phyloP scores from a whole-genome alignment of 257 asterid species.

The Forsythia viridissima region DNA sequence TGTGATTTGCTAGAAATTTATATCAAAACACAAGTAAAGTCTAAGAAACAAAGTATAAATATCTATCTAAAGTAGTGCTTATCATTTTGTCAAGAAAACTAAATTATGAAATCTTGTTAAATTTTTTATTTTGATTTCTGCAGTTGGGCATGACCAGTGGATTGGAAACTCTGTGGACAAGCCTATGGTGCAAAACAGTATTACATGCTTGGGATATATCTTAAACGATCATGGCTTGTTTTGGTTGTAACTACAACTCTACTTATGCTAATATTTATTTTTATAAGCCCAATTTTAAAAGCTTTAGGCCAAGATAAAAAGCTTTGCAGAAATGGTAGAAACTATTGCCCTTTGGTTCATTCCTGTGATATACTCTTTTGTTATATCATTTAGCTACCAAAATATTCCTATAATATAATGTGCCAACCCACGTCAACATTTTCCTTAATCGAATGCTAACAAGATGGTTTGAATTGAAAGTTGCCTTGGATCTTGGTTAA shows the following conservation, averaged over 20 bases:
- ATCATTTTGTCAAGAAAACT: not conserved
- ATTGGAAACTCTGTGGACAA: constrained; percentile 79
- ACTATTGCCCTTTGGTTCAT: constrained; percentile 53
- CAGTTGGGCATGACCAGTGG: constrained; percentile 87
- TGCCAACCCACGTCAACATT: too few relatives aligned
- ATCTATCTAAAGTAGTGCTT: not conserved
- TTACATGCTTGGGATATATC: constrained; percentile 79
- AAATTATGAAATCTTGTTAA: not conserved
- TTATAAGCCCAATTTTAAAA: constrained; percentile 52
- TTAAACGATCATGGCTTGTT: constrained; percentile 78
- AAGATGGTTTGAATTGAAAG: too few relatives aligned
- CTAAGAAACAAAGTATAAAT: not conserved
- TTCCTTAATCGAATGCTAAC: too few relatives aligned
- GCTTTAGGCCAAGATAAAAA: constrained; percentile 66
- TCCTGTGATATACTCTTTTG: constrained; percentile 53
- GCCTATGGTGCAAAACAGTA: constrained; percentile 77
- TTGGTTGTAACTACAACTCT: constrained; percentile 36
- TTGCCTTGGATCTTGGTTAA: too few relatives aligned
- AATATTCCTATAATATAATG: not conserved
- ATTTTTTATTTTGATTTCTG: constrained; percentile 1
- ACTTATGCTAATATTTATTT: constrained; percentile 48
- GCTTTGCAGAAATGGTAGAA: constrained; percentile 50
- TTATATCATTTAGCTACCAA: constrained; percentile 66
- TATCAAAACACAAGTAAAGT: not conserved
- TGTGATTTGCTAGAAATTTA: not conserved